These are phyloP conservation scores for Mycocentrospora acerina DNA, from an alignment of 2,329 filamentous ascomycete genomes.

Conservation along the genomic window DNA sequence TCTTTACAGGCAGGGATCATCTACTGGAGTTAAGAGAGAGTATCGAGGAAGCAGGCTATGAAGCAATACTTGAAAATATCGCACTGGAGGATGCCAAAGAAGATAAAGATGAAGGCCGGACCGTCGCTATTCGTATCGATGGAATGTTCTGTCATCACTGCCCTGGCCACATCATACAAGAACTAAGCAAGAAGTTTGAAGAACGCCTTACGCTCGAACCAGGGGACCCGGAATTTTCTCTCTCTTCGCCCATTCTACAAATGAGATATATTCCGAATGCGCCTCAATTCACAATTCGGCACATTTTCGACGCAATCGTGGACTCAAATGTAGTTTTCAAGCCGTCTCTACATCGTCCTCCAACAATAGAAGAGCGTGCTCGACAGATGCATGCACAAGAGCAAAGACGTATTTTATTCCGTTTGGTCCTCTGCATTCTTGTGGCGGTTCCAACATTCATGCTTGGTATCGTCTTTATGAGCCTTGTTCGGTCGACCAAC, in stretches of 20 bases:
- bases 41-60: conserved; percentile 52
- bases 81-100: conserved; percentile 13
- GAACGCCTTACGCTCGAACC: conserved; percentile 50
- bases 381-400: conserved; percentile 71
- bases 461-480: conserved; percentile 91
- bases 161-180: conserved; percentile 54
- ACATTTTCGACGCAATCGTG: conserved; percentile 69
- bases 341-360: conserved; percentile 74
- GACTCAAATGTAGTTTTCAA: conserved; percentile 65
- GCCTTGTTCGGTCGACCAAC: conserved; percentile 65
- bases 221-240: conserved; percentile 56
- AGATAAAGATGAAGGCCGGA: conserved; percentile 25
- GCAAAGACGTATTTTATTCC: conserved; percentile 65
- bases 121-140: conserved; percentile 39
- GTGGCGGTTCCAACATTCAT: conserved; percentile 80
- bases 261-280: conserved; percentile 69
- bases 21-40: conserved; percentile 49
- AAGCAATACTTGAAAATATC: conserved; percentile 42
- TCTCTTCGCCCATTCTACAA: conserved; percentile 65
- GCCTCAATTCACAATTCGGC: conserved; percentile 72
- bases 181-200: conserved; percentile 54
- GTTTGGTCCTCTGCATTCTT: conserved; percentile 69
- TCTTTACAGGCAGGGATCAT: conserved; percentile 52
- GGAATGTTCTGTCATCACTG: conserved; percentile 53
- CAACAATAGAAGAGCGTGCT: conserved; percentile 80